Base-by-base conservation (phyloP, 768 basidiomycete species). In the Coprinopsis marcescibilis region DNA sequence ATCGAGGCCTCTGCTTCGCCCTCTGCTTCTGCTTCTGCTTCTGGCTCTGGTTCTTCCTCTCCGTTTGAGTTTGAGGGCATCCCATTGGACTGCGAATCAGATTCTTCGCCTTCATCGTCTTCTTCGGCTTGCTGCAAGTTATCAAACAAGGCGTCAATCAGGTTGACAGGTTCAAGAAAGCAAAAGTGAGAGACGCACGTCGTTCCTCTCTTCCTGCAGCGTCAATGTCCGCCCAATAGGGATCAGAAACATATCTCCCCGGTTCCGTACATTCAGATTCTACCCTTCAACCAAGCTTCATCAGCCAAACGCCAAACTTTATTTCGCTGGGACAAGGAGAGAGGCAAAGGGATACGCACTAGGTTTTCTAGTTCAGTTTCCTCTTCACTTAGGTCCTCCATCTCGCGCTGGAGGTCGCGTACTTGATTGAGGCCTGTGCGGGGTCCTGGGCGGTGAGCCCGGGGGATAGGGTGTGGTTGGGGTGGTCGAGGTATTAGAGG, bases 331-430 rank as follows among this genome's bases (percentile, higher is more conserved):
- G 11, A 37, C 24, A 17, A 40, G 45, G 7, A 27, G 25, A 55
- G 34, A 37, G 29, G 19, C 25, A 24, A 25, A 6, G n/a, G 12
- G 12, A 26, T 26, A 66, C 77, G 52, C 57, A 85, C 88, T 53
- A 79, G 69, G 35, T 85, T 84, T 49, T 90, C 88, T n/a, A 90
- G 59, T 55, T 89, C 85, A 43, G 71, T 77, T 64, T 90, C 89
- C 60, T 90, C 89, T 47, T 90, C 89, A 49, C 85, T 89, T 50
- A 91, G 64, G 56, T 91, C 86, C 39, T 88, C 85, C 72, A 87
- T 83, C 60, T 91, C 87, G 32, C 79, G 76, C 50, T 78, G 75
- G 24, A 89, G 60, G 61, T 90, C 83, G 19, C 89, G 77, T 33
- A 74, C 69, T 25, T 74, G 71, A 55, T 80, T 83, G 53, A 88